Evolutionary conservation across 2,329 filamentous ascomycete species (phyloP).

Genomic region (Coniochaeta pulveracea): DNA sequence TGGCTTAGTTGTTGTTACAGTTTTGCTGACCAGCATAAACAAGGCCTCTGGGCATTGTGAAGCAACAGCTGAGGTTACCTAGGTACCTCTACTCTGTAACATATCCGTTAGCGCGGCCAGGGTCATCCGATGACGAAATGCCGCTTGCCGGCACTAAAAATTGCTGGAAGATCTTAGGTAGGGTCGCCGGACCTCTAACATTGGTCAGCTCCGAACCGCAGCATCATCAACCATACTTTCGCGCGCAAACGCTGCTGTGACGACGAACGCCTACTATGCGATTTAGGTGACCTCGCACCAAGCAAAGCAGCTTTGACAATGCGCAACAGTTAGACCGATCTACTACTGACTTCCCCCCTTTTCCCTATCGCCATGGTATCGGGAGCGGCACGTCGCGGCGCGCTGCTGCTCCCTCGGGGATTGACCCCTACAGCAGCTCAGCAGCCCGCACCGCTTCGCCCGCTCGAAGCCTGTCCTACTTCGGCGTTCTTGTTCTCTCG

Average conservation of each 20-base stretch:
- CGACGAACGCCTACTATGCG: background rate
- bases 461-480: constrained; percentile 12
- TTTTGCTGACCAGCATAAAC: too few relatives aligned
- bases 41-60: too few relatives aligned
- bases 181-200: background rate
- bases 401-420: constrained; percentile 28
- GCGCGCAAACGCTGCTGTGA: background rate
- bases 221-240: background rate
- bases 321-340: constrained; percentile 6
- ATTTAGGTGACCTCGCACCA: constrained; percentile 6
- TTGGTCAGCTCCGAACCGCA: background rate
- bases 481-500: background rate
- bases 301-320: constrained; percentile 5
- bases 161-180: constrained; percentile 2
- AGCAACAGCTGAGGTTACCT: too few relatives aligned
- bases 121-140: constrained; percentile 12
- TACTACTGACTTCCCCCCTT: constrained; percentile 2
- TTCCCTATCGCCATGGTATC: constrained; percentile 29
- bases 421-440: constrained; percentile 1
- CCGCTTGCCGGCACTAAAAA: constrained; percentile 8
- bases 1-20: too few relatives aligned
- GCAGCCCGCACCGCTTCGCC: constrained; percentile 22
- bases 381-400: constrained; percentile 33
- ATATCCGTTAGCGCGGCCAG: constrained; percentile 1
- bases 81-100: too few relatives aligned